A percentile compares a stretch with the other conserved stretches of the same genome.
phyloP scores from a whole-genome alignment of 495 filamentous ascomycete species.

The Aspergillus saccharolyticus region DNA sequence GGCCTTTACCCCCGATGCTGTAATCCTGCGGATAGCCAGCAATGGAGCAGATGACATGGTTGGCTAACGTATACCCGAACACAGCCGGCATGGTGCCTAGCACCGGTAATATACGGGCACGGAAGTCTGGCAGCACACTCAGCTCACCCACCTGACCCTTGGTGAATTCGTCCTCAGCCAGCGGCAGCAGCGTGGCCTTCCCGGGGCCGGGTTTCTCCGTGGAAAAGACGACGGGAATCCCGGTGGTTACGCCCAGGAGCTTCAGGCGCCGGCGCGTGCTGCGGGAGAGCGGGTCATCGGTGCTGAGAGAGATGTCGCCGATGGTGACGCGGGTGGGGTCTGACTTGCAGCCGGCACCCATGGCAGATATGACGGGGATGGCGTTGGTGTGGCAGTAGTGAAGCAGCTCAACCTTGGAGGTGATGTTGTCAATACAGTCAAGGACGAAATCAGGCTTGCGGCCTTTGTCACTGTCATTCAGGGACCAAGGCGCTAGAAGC shows the following conservation, averaged over 20 bases:
- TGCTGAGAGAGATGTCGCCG: constrained; percentile 84
- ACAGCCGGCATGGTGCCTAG: constrained; percentile 95
- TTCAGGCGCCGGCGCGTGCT: constrained; percentile 76
- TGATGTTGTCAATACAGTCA: constrained; percentile 97
- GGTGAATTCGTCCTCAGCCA: constrained; percentile 80
- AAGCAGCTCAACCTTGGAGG: constrained; percentile 88
- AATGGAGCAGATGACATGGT: constrained; percentile 84
- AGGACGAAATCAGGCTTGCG: constrained; percentile 79
- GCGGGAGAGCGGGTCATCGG: constrained; percentile 85
- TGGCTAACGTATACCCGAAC: constrained; percentile 86
- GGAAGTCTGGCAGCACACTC: constrained; percentile 84
- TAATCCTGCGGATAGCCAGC: constrained; percentile 85
- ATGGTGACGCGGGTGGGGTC: constrained; percentile 91
- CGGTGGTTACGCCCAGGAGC: constrained; percentile 69
- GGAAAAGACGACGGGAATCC: constrained; percentile 89
- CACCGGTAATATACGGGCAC: constrained; percentile 88
- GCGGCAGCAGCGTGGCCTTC: constrained; percentile 81
- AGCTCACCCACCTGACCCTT: constrained; percentile 88
- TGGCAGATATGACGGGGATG: constrained; percentile 82
- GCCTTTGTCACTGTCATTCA: constrained; percentile 45
- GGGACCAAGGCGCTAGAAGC: constrained; percentile 58
- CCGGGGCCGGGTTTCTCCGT: constrained; percentile 87
- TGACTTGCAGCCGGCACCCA: constrained; percentile 97
- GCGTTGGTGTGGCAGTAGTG: constrained; percentile 75
- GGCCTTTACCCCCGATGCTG: constrained; percentile 62